Base-by-base conservation (phyloP, 176 grass and related monocot genomes). In the sorghum (Sorghum bicolor) region DNA sequence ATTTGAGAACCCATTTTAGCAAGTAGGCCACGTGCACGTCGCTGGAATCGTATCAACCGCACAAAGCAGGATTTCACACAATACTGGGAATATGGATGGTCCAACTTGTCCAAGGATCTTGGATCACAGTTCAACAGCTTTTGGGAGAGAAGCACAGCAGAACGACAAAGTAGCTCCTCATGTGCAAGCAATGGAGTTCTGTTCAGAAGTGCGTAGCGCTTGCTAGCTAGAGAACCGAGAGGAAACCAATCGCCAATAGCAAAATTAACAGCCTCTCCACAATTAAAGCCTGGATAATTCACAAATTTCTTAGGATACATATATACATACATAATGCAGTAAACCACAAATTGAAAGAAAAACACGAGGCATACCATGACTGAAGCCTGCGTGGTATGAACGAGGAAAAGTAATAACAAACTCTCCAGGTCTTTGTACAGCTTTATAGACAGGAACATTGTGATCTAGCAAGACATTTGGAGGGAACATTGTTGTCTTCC, bases 401-500 rank as follows among this genome's bases (percentile, higher is more conserved):
- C 93, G 89, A 64, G 97, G 97, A 63, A 99, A 99, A 60, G 97
- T 99, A 74, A 99, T 76, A 47, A 99, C 91, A 67, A 94, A 99
- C 79, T 99, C 97, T 80, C 97, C 97, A 62, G 97, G 97, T 75
- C 90, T 92, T 64, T 99, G 97, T 36, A 99, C 93, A 37, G 97
- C 93, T 88, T 77, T 99, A 81, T 96, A 95, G 70, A 98, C 91
- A 77, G 96, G 96, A 87, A 98, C 89, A 63, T 82, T 82, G 79
- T 92, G 87, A 76, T 92, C 87, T 78, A 98, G 72, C 69, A 98
- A 68, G 69, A 98, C 64, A 85, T 87, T 95, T 44, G 96, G 96
- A 41, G 96, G 96, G 69, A 98, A 98, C 96, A 98, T 95, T 39
- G 96, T 98, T 26, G 96, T 98, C 83, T 98, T 98, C 19, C 93